A percentile compares a stretch with the other conserved stretches of the same genome.
These are phyloP conservation scores for Monilinia fructicola DNA, from an alignment of 2,329 filamentous ascomycete species.

Conservation along the genomic window DNA sequence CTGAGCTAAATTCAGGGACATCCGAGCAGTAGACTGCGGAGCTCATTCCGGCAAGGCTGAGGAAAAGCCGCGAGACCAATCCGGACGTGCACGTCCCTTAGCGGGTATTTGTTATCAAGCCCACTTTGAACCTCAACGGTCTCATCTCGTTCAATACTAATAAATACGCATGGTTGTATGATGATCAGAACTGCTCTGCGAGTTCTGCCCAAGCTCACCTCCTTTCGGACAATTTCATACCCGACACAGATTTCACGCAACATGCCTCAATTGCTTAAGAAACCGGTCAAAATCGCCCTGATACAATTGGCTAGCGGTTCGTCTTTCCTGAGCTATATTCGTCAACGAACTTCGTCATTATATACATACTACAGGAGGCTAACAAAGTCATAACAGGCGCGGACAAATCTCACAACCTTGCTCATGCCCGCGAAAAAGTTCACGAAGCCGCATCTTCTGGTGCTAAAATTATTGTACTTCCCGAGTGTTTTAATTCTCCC, in stretches of 20 bases:
- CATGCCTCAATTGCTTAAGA: constrained; percentile 58
- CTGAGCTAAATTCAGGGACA: neutral
- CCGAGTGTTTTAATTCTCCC: constrained; percentile 98
- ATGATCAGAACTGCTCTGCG: constrained; percentile 17
- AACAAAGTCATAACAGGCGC: constrained; percentile 50
- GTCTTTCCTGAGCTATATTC: constrained; percentile 33
- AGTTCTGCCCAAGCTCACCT: constrained; percentile 22
- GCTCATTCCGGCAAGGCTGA: neutral
- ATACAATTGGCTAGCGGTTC: constrained; percentile 75
- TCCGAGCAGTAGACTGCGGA: neutral
- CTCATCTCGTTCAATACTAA: neutral
- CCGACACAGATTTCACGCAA: constrained; percentile 28
- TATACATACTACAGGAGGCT: constrained; percentile 34
- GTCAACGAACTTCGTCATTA: constrained; percentile 3
- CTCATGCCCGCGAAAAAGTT: constrained; percentile 77
- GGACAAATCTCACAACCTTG: constrained; percentile 84
- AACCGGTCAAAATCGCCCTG: constrained; percentile 76
- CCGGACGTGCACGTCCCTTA: constrained; percentile 19
- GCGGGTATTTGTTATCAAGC: constrained; percentile 2
- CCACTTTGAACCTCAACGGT: neutral
- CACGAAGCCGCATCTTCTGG: constrained; percentile 74
- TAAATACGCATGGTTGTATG: neutral
- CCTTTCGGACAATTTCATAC: constrained; percentile 4
- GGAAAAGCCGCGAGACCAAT: neutral
- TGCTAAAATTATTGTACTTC: constrained; percentile 84